phyloP scores from a whole-genome alignment of 306 rosid species.

The Vigna mungo region DNA sequence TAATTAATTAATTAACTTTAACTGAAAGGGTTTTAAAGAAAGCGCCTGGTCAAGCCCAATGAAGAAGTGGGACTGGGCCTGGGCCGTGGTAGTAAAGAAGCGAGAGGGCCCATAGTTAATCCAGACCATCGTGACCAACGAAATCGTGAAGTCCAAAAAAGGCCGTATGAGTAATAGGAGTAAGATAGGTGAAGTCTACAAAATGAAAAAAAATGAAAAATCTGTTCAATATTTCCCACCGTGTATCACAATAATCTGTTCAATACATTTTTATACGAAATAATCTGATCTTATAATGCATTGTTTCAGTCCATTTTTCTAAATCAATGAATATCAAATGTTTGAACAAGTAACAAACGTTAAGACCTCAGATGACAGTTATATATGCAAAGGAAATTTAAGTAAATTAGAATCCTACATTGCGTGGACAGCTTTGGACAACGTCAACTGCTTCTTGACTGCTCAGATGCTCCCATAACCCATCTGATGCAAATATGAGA shows the following conservation, averaged over 20 bases:
- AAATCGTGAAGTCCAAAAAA: no score
- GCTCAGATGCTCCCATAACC: constrained; percentile 93
- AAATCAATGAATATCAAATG: background rate
- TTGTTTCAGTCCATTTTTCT: background rate
- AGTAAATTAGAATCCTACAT: constrained; percentile 61
- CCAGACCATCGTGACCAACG: background rate
- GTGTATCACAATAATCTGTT: no score
- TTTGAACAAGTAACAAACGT: background rate
- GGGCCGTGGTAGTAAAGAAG: background rate
- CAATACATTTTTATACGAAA: no score
- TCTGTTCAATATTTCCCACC: no score
- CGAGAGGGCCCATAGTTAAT: background rate
- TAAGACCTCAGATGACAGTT: background rate
- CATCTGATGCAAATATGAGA: constrained; percentile 94
- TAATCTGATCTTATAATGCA: background rate
- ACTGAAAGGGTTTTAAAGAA: no score
- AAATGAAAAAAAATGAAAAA: no score
- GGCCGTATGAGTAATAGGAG: no score
- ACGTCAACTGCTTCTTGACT: constrained; percentile 92
- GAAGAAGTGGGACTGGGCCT: background rate
- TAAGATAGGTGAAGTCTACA: no score
- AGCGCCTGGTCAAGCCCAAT: background rate
- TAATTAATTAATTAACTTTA: no score
- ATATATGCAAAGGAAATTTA: constrained; percentile 23
- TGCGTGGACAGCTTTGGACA: constrained; percentile 76